Evolutionary conservation across 169 alveolate genomes (phyloP).

Genomic region (Cystoisospora suis): DNA sequence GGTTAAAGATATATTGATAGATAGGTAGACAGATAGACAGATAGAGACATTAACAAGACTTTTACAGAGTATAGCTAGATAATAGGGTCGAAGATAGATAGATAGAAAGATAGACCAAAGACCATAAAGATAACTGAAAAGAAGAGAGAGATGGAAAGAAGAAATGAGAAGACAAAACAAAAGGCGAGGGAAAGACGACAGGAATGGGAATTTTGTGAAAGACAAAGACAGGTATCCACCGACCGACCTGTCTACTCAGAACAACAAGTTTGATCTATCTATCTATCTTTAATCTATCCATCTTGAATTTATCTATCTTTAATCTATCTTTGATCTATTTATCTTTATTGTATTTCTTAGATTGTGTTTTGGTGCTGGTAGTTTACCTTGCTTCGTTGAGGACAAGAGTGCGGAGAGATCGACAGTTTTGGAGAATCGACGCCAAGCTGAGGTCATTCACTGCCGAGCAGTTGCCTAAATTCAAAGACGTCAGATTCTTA

Average conservation of each 20-base stretch:
- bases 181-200: background rate
- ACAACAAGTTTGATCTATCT: no score
- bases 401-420: conserved; percentile 37
- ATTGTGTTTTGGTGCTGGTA: no score
- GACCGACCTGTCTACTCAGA: no score
- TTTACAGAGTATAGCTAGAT: background rate
- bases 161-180: background rate
- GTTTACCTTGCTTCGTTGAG: conserved; percentile 57
- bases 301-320: no score
- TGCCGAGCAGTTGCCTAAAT: conserved; percentile 58
- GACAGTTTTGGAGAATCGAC: conserved; percentile 32
- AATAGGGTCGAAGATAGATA: background rate
- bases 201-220: background rate
- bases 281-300: no score
- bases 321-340: no score
- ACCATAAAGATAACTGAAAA: background rate
- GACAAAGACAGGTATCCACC: background rate
- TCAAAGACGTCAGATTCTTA: conserved; percentile 42
- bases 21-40: background rate
- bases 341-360: no score
- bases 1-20: background rate
- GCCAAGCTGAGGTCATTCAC: conserved; percentile 61
- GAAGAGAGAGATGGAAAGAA: background rate
- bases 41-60: background rate
- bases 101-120: background rate